Evolutionary conservation across 164 flowering plant species (phyloP).

Genomic region (Aristolochia contorta): DNA sequence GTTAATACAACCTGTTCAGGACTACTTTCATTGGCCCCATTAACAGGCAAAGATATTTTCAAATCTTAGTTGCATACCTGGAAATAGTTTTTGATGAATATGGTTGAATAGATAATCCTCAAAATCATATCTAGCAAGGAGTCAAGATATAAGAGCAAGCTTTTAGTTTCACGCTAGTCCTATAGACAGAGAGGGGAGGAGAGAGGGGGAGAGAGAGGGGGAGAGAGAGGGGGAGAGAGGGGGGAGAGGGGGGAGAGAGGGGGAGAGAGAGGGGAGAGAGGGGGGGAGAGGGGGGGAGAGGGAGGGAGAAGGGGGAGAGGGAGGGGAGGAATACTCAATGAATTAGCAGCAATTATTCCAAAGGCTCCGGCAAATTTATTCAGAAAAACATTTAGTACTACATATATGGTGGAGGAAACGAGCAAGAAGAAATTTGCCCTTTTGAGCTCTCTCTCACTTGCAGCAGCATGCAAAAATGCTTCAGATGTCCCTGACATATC

Average conservation of each 20-base stretch:
- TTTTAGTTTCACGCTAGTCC: background rate
- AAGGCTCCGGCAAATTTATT: constrained; percentile 69
- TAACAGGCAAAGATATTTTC: background rate
- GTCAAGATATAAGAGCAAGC: constrained; percentile 32
- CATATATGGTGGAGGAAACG: constrained; percentile 61
- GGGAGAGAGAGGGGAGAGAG: too few species aligned
- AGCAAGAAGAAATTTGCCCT: constrained; percentile 65
- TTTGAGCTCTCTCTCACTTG: constrained; percentile 62
- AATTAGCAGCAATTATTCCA: constrained; percentile 84
- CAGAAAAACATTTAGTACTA: constrained; percentile 51
- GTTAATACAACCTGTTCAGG: background rate
- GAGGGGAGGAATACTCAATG: constrained; percentile 67
- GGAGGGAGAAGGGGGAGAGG: too few species aligned
- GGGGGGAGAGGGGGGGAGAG: constrained; percentile 21
- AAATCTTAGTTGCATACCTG: constrained; percentile 29
- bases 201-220: too few species aligned
- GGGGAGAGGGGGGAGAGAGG: too few species aligned
- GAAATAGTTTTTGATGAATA: constrained; percentile 73
- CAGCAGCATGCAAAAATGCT: constrained; percentile 95
- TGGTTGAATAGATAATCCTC: constrained; percentile 67
- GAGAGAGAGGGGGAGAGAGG: too few species aligned
- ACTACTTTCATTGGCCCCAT: background rate
- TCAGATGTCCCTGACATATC: constrained; percentile 81
- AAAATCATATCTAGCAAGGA: constrained; percentile 57
- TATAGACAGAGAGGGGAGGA: too few species aligned